These are phyloP conservation scores for Ophiocordyceps sinensis DNA, from an alignment of 2,329 filamentous ascomycete genomes.

Conservation along the genomic window DNA sequence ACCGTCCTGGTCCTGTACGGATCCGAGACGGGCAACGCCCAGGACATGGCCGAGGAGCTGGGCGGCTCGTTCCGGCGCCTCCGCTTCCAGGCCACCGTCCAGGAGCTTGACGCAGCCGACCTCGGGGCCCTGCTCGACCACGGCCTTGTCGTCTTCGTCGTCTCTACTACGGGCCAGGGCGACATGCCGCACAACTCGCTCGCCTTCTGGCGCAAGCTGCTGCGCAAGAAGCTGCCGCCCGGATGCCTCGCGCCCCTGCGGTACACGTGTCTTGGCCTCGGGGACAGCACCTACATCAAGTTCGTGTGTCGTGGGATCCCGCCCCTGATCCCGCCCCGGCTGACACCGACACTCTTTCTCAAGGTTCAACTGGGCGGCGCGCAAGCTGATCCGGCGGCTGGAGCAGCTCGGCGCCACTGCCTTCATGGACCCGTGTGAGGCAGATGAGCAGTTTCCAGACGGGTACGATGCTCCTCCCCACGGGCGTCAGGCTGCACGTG, in stretches of 20 bases:
- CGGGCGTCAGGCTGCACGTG: too few relatives aligned
- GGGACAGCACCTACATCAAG: conserved; percentile 90
- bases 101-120: conserved; percentile 62
- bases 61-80: conserved; percentile 60
- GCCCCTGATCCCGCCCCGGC: neutral
- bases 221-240: conserved; percentile 62
- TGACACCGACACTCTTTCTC: neutral
- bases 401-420: conserved; percentile 68
- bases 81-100: conserved; percentile 61
- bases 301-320: conserved; percentile 24
- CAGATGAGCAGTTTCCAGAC: conserved; percentile 86
- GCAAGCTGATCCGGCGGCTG: conserved; percentile 75
- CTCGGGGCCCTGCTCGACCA: conserved; percentile 39
- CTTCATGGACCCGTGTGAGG: conserved; percentile 68
- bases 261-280: conserved; percentile 81
- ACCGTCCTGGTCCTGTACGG: conserved; percentile 68
- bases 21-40: conserved; percentile 87
- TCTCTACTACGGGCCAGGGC: conserved; percentile 90
- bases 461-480: conserved; percentile 42
- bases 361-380: conserved; percentile 84
- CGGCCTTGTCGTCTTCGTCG: conserved; percentile 57
- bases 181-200: conserved; percentile 77
- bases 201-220: conserved; percentile 70
- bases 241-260: conserved; percentile 52
- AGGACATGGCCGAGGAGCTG: conserved; percentile 80